These are phyloP conservation scores for Candida verbasci DNA, from an alignment of 805 yeast genomes.

Conservation along the genomic window DNA sequence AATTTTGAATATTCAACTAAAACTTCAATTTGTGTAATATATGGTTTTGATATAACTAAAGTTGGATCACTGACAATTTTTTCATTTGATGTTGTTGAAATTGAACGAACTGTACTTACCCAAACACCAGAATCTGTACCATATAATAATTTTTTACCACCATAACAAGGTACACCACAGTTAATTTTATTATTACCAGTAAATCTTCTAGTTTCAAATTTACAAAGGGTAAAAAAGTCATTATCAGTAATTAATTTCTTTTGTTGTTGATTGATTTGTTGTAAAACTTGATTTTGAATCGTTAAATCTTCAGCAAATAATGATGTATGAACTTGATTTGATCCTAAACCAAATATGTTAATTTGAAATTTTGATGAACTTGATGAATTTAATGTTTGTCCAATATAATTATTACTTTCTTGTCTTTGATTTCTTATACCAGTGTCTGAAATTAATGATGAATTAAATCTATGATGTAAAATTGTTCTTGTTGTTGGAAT, in stretches of 20 bases:
- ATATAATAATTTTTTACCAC: constrained; percentile 83
- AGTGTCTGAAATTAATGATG: constrained; percentile 34
- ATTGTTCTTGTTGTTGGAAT: constrained; percentile 55
- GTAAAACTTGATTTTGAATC: constrained; percentile 75
- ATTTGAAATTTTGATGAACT: constrained; percentile 41
- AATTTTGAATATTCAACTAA: constrained; percentile 86
- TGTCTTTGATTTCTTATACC: constrained; percentile 25
- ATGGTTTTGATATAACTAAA: constrained; percentile 66
- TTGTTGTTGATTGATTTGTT: constrained; percentile 78
- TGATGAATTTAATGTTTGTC: constrained; percentile 15
- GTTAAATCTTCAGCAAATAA: constrained; percentile 49
- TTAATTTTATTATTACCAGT: constrained; percentile 73
- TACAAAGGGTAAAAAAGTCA: constrained; percentile 74
- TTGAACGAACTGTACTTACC: constrained; percentile 65
- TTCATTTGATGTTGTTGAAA: constrained; percentile 44
- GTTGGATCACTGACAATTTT: constrained; percentile 66
- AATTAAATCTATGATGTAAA: constrained; percentile 29
- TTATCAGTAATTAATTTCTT: constrained; percentile 62
- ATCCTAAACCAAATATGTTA: constrained; percentile 50
- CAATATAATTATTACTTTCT: constrained; percentile 21
- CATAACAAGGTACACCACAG: constrained; percentile 91
- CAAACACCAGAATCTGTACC: constrained; percentile 93
- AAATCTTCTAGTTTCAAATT: constrained; percentile 71
- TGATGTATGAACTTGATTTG: constrained; percentile 50
- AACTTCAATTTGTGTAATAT: constrained; percentile 86